Evolutionary conservation across 768 basidiomycete genomes (phyloP).

Genomic region (Lyophyllum shimeji): DNA sequence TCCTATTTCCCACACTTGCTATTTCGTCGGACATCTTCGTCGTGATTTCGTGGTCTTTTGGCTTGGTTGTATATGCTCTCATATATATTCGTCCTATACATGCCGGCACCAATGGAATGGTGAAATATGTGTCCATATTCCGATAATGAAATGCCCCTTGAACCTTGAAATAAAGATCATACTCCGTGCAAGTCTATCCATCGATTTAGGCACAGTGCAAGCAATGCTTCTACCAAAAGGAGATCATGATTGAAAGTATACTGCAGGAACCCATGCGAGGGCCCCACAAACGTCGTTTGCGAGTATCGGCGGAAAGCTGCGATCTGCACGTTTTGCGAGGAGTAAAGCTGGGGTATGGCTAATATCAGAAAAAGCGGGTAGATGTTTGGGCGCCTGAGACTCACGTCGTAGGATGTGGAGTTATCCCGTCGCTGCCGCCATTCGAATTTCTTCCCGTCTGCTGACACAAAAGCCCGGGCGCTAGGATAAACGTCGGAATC

Average conservation of each 20-base stretch:
- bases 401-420: slow-evolving; percentile 61
- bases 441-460: slow-evolving; percentile 60
- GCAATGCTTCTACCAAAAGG: slow-evolving; percentile 61
- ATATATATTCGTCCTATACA: slow-evolving; percentile 21
- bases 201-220: slow-evolving; percentile 70
- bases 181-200: slow-evolving; percentile 67
- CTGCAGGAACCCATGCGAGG: slow-evolving; percentile 59
- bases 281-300: slow-evolving; percentile 58
- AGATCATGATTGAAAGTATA: slow-evolving; percentile 62
- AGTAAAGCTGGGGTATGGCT: slow-evolving; percentile 38
- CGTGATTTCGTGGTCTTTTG: slow-evolving; percentile 15
- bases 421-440: slow-evolving; percentile 57
- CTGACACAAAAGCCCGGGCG: slow-evolving; percentile 57
- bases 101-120: slow-evolving; percentile 22
- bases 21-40: slow-evolving; percentile 16
- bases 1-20: slow-evolving; percentile 20
- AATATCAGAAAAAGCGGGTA: slow-evolving; percentile 1
- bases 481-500: slow-evolving; percentile 33
- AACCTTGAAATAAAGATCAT: slow-evolving; percentile 23
- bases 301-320: slow-evolving; percentile 57
- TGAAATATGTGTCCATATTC: slow-evolving; percentile 20
- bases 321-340: slow-evolving; percentile 48
- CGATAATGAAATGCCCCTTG: slow-evolving; percentile 17
- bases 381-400: slow-evolving; percentile 21
- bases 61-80: slow-evolving; percentile 20